Evolutionary conservation across 2,329 filamentous ascomycete species (phyloP), one percentile per base, ranked within the genome.

Genomic region (Aspergillus texensis): DNA sequence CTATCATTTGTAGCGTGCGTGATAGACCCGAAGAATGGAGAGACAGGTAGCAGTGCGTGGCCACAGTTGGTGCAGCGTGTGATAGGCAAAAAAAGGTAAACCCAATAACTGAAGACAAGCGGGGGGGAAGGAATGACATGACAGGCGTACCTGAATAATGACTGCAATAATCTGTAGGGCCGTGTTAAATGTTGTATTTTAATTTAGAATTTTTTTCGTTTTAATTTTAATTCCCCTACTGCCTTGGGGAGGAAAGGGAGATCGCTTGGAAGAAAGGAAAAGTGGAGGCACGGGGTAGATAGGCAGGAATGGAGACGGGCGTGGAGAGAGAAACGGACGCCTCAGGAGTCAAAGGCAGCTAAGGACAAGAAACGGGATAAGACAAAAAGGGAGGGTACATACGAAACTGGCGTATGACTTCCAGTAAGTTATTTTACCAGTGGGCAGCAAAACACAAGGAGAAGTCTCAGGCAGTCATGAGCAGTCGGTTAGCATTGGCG

Each of bases 261-360:
- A 62, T 68, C 52, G 62, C 62, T 65, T 67, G 60, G 59, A 59
- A 69, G 67, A 65, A 43, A 58, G 62, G 63, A 63, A 60, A 66
- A 73, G 72, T 74, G 72, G 72, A 74, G 72, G 72, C 68, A 65
- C 62, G 60, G 62, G 64, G 65, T 61, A 65, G 61, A 67, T 65
- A 61, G 65, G 56, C 65, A 69, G 62, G 69, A 72, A 72, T 69
- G 69, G 68, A 62, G 67, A 66, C 63, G 56, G 58, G 60, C 69
- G 69, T 70, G 68, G 70, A 71, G 67, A 67, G 67, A 65, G 60
- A 57, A 60, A 59, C 62, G 61, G 52, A 65, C 57, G 63, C 60
- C 61, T 62, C 65, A 65, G 60, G 65, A 54, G 56, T 55, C 52
- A 55, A 62, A 61, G 55, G 62, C 45, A 66, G 46, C 30, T 46